Evolutionary conservation across 2,329 filamentous ascomycete species (phyloP).

Genomic region (Monilinia laxa): DNA sequence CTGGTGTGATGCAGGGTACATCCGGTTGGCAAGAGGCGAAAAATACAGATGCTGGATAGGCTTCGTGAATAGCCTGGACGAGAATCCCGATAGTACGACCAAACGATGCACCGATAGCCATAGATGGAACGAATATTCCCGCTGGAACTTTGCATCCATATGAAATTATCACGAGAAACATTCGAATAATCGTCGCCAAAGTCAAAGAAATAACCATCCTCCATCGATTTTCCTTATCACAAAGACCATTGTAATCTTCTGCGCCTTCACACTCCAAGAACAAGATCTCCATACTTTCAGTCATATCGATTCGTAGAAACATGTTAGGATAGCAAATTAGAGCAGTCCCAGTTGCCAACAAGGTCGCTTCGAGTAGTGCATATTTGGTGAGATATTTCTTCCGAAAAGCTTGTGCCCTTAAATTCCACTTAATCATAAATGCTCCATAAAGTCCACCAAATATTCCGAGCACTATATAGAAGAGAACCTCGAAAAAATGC

Average conservation of each 20-base stretch:
- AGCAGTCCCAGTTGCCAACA: conserved; percentile 80
- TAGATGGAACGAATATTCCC: conserved; percentile 96
- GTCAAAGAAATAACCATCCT: conserved; percentile 75
- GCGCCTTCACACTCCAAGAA: conserved; percentile 90
- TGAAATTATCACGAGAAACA: conserved; percentile 86
- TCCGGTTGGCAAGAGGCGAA: conserved; percentile 89
- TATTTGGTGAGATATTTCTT: conserved; percentile 88
- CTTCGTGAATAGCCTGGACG: conserved; percentile 84
- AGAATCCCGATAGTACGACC: conserved; percentile 92
- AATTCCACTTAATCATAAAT: conserved; percentile 97
- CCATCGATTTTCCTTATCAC: conserved; percentile 74
- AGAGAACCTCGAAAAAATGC: conserved; percentile 96
- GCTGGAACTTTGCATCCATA: conserved; percentile 98
- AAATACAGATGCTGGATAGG: conserved; percentile 77
- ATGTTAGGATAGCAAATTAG: conserved; percentile 96
- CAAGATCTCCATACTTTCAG: conserved; percentile 97
- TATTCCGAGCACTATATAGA: conserved; percentile 86
- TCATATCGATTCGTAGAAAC: conserved; percentile 96
- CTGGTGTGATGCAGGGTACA: conserved; percentile 92
- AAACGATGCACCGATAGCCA: conserved; percentile 95
- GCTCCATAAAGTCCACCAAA: conserved; percentile 96
- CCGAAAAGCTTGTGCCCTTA: conserved; percentile 85
- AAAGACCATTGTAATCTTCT: conserved; percentile 86
- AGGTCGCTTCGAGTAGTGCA: conserved; percentile 80
- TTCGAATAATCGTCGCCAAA: conserved; percentile 76